These are phyloP conservation scores for Cornus suecica DNA, from an alignment of 148 eudicot species.

Conservation along the genomic window DNA sequence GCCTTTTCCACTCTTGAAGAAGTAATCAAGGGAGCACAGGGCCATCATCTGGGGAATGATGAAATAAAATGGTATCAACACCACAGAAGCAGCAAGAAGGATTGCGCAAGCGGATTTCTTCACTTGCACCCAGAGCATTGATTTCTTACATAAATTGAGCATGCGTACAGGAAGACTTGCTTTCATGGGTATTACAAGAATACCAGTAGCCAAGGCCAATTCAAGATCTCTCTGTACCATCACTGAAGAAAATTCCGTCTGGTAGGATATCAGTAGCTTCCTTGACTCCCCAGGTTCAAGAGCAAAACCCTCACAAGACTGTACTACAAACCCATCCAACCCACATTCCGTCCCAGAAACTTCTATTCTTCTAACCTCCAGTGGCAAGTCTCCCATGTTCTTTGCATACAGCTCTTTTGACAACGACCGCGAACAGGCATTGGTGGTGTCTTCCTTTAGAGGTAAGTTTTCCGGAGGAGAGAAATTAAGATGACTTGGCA, in stretches of 20 bases:
- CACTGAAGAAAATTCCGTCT: slow-evolving; percentile 53
- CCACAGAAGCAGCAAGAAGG: slow-evolving; percentile 29
- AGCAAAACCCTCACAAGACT: slow-evolving; percentile 61
- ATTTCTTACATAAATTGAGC: slow-evolving; percentile 42
- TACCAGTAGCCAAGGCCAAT: slow-evolving; percentile 54
- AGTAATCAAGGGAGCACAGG: slow-evolving; percentile 26
- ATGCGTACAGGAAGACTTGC: slow-evolving; percentile 51
- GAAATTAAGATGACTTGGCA: slow-evolving; percentile 33
- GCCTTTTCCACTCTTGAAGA: slow-evolving; percentile 28
- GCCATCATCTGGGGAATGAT: slow-evolving; percentile 29
- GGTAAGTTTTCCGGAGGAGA: slow-evolving; percentile 29
- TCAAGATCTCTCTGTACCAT: slow-evolving; percentile 69
- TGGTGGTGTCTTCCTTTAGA: slow-evolving; percentile 20
- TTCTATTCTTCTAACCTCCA: slow-evolving; percentile 48
- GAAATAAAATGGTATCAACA: slow-evolving; percentile 33
- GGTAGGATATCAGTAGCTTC: slow-evolving; percentile 58
- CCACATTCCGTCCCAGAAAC: slow-evolving; percentile 75
- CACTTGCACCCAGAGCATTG: slow-evolving; percentile 46
- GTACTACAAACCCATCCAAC: slow-evolving; percentile 69
- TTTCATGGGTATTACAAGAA: slow-evolving; percentile 78
- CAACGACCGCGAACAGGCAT: slow-evolving; percentile 46
- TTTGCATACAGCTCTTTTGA: slow-evolving; percentile 54
- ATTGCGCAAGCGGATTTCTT: slow-evolving; percentile 31
- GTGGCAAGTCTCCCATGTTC: slow-evolving; percentile 70
- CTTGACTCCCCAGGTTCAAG: slow-evolving; percentile 66